Evolutionary conservation across 2,329 filamentous ascomycete species (phyloP), one percentile per base, ranked within the genome.

Genomic region (Elsinoe fawcettii): DNA sequence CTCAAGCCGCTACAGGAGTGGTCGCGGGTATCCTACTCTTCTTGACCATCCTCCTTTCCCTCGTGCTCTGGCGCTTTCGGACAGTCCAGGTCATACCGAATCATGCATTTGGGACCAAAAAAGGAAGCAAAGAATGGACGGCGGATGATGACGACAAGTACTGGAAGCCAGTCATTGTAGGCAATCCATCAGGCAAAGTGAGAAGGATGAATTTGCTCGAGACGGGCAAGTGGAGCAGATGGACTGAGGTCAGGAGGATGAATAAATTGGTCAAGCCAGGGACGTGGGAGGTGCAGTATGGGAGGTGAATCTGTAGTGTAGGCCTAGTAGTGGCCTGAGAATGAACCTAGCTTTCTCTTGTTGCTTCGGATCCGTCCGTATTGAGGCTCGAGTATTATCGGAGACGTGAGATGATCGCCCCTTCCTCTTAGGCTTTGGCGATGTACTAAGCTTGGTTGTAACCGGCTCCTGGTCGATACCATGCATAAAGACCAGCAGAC

Each of bases 171-270:
- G 76, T 84, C 25, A 80, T 90, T 61, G 81, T 89, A 66, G 86
- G 87, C 11, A 86, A 87, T 65, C 86, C 87, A 11, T 82, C 80
- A 44, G 81, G 84, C 47, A 85, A 83, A 69, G 81, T 80, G 65
- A 78, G 87, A 51, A 78, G 84, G 60, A 83, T 90, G 77, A 89
- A 82, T 66, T 68, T 89, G 22, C 73, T 91, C 14, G 87, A 91
- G 68, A 71, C 88, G 59, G 87, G 87, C 0, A 72, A 74, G 34
- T 74, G 86, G 75, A 85, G 80, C 53, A 75, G 87, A 39, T 91
- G 85, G 84, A 86, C 81, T 22, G 86, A 90, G 69, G 89, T 91
- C 56, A 64, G 75, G 47, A 74, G 71, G 66, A 63, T 78, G 66
- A 78, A 78, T 62, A 69, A 72, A 51, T 57, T 72, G 64, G 54